Evolutionary conservation across 306 rosid species (phyloP).

Genomic region (Canavalia gladiata): DNA sequence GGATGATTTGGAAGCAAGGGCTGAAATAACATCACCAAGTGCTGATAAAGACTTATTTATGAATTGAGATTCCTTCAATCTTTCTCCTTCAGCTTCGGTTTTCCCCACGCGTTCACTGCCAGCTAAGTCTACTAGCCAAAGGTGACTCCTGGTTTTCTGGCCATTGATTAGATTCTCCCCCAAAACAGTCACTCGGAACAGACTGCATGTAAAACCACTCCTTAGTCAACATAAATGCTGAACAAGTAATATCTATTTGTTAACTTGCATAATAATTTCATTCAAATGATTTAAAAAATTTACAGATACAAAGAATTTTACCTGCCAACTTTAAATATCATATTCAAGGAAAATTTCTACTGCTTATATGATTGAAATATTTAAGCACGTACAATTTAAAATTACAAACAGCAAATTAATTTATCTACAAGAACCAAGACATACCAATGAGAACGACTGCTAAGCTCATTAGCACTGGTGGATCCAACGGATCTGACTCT

Average conservation of each 20-base stretch:
- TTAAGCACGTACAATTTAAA: neutral
- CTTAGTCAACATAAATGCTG: slow-evolving; percentile 32
- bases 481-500: slow-evolving; percentile 89
- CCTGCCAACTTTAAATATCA: neutral
- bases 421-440: slow-evolving; percentile 14
- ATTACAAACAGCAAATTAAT: neutral
- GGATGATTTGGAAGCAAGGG: slow-evolving; percentile 88
- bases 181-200: slow-evolving; percentile 81
- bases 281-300: neutral
- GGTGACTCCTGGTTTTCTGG: slow-evolving; percentile 85
- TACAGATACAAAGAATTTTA: neutral
- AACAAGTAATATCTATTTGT: neutral
- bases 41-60: slow-evolving; percentile 94
- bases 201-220: slow-evolving; percentile 58
- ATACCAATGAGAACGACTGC: slow-evolving; percentile 99
- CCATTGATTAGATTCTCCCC: slow-evolving; percentile 82
- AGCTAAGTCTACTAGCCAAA: slow-evolving; percentile 98
- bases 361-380: slow-evolving; percentile 14
- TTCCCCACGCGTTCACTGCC: slow-evolving; percentile 98
- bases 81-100: slow-evolving; percentile 95
- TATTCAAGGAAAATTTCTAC: neutral
- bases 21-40: slow-evolving; percentile 92
- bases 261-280: slow-evolving; percentile 16
- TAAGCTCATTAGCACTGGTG: slow-evolving; percentile 85
- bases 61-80: slow-evolving; percentile 93